These are phyloP conservation scores for Pestalotiopsis sp. DNA, from an alignment of 2,329 filamentous ascomycete species.

Conservation along the genomic window DNA sequence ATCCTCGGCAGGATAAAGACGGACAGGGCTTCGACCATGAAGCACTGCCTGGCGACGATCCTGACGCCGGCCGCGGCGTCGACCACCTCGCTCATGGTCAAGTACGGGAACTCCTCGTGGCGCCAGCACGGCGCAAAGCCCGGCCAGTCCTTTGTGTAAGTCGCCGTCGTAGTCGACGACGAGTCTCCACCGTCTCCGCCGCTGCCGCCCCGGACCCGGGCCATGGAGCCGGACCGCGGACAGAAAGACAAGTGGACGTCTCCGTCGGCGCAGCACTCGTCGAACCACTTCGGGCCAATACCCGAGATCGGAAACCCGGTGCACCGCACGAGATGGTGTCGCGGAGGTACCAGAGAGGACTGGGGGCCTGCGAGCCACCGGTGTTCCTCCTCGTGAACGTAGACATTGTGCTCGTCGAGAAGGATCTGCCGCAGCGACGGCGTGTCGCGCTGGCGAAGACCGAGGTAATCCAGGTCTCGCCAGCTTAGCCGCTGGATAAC, in stretches of 20 bases:
- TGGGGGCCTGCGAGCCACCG: conserved; percentile 48
- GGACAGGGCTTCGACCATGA: conserved; percentile 46
- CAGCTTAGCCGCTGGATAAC: conserved; percentile 51
- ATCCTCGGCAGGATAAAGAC: conserved; percentile 42
- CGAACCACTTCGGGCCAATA: conserved; percentile 49
- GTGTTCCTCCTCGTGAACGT: conserved; percentile 58
- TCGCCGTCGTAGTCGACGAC: not conserved
- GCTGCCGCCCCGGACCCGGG: conserved; percentile 9
- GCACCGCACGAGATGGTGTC: conserved; percentile 44
- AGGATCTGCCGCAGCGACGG: conserved; percentile 51
- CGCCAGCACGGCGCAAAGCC: conserved; percentile 50
- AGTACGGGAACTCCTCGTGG: conserved; percentile 52
- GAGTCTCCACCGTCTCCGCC: not conserved
- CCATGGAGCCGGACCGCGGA: conserved; percentile 40
- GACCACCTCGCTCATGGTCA: conserved; percentile 46
- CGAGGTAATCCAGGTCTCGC: conserved; percentile 51
- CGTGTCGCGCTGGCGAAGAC: conserved; percentile 50
- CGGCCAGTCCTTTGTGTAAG: conserved; percentile 23
- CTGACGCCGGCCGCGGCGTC: conserved; percentile 45
- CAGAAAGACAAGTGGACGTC: conserved; percentile 44
- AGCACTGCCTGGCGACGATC: conserved; percentile 46
- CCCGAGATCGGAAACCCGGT: conserved; percentile 55
- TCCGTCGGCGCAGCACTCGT: conserved; percentile 44
- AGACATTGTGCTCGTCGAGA: conserved; percentile 51
- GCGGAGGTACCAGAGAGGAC: conserved; percentile 37